Percentiles rank a stretch among this genome's conserved stretches.
Evolutionary conservation across 2,329 filamentous ascomycete species (phyloP).

Genomic region (Nothopassalora personata): DNA sequence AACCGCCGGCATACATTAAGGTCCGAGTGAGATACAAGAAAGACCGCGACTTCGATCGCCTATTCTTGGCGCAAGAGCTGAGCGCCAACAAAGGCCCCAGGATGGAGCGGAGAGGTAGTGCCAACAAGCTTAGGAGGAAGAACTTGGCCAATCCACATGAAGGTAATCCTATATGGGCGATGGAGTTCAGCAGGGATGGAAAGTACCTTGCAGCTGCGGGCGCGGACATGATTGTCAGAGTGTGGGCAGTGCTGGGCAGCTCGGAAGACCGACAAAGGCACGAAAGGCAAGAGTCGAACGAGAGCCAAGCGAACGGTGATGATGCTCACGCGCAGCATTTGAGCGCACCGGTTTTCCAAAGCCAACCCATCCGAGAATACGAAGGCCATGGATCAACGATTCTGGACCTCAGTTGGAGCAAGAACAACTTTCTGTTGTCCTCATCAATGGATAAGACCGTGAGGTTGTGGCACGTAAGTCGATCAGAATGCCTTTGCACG

Average conservation of each 20-base stretch:
- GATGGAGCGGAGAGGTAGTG: slow-evolving; percentile 17
- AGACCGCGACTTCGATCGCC: slow-evolving; percentile 70
- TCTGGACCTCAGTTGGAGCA: slow-evolving; percentile 93
- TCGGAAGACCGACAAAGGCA: slow-evolving; percentile 70
- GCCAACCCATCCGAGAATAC: slow-evolving; percentile 73
- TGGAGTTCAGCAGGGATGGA: slow-evolving; percentile 89
- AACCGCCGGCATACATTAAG: slow-evolving; percentile 85
- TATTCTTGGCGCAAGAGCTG: slow-evolving; percentile 93
- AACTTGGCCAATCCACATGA: slow-evolving; percentile 38
- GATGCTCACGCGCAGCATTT: slow-evolving; percentile 52
- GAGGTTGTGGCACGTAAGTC: slow-evolving; percentile 82
- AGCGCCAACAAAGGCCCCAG: slow-evolving; percentile 16
- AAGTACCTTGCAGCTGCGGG: slow-evolving; percentile 88
- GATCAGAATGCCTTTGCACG: slow-evolving; percentile 79
- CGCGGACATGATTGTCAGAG: slow-evolving; percentile 75
- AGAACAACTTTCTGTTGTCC: slow-evolving; percentile 94
- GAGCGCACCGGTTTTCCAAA: slow-evolving; percentile 84
- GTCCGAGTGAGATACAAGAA: slow-evolving; percentile 78
- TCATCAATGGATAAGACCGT: slow-evolving; percentile 99
- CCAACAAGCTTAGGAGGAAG: slow-evolving; percentile 33
- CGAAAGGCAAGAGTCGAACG: slow-evolving; percentile 62
- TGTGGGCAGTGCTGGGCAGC: slow-evolving; percentile 84
- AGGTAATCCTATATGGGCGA: slow-evolving; percentile 70
- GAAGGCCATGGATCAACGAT: slow-evolving; percentile 79
- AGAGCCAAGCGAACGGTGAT: slow-evolving; percentile 41